Base-by-base conservation (phyloP, 2,329 filamentous ascomycete species). In the Penicillium decumbens region DNA sequence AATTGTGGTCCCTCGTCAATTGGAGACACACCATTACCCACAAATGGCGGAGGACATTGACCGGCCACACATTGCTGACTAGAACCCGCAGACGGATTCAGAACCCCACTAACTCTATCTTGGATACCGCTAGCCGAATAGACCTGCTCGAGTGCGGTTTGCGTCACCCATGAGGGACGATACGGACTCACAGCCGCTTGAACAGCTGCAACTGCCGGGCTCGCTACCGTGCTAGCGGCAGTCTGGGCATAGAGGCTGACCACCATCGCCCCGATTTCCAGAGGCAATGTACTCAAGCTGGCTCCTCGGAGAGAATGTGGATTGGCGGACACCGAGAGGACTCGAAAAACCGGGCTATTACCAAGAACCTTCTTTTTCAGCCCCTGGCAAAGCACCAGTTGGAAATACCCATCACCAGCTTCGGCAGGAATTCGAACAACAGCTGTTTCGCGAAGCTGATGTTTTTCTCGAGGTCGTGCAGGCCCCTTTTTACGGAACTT, bases 391-490 rank as follows among this genome's bases (percentile, higher is more conserved):
- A 88, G 71, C 0, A 87, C 79, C 4, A 88, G 70, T 9, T 84
- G 80, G 47, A 87, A 83, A 61, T 88, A 88, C 0, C 85, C 85
- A 63, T 88, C 85, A 0, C 74, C 73, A 0, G 81, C 81, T 0
- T 79, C 74, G 0, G 80, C 80, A 0, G 85, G 85, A 39, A 88
- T 82, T 3, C 84, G 77, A 5, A 87, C 71, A 1, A 88, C 72
- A 25, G 80, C 78, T 0, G 85, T 88, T 64, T 87, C 83, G 1
- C 83, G 74, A 0, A 82, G 66, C 0, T 71, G 47, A 49, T 87
- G 83, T 1, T 68, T 74, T 1, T 77, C 74, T 1, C 72, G 71
- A 15, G 74, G 65, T 15, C 71, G 72, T 2, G 74, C 67, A 1
- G 65, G 53, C 0, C 77, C 76, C 54, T 80, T 84, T 53, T 82